Percentiles rank a stretch among this genome's conserved stretches.
Evolutionary conservation across 78 protist species (phyloP).

Genomic region (Dictyostelium capitatum): DNA sequence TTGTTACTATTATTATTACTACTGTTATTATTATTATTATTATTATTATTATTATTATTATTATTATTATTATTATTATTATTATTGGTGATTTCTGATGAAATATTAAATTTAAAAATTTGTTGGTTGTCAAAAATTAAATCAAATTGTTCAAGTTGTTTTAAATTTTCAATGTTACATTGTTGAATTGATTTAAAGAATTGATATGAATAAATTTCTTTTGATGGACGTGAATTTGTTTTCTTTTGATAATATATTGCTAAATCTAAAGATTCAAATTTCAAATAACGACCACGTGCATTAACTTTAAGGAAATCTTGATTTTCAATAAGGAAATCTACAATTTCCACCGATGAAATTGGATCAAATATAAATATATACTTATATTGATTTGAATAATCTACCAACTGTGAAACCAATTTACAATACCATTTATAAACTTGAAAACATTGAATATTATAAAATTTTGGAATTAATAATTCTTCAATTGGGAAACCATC

Average conservation of each 20-base stretch:
- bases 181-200: background rate
- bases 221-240: conserved; percentile 3
- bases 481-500: background rate
- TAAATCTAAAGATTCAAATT: background rate
- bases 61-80: too few relatives aligned
- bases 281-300: background rate
- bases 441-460: background rate
- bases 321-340: background rate
- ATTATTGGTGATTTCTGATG: too few relatives aligned
- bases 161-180: background rate
- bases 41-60: too few relatives aligned
- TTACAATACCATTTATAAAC: background rate
- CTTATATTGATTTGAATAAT: background rate
- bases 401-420: background rate
- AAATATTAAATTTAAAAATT: too few relatives aligned
- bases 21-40: too few relatives aligned
- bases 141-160: background rate
- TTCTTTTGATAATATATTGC: conserved; percentile 1
- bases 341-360: background rate
- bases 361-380: background rate
- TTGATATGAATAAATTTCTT: background rate
- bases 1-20: too few relatives aligned
- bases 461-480: background rate
- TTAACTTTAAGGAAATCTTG: background rate
- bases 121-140: background rate